Evolutionary conservation across 257 asterid genomes (phyloP).

Genomic region (Jasminum sambac): DNA sequence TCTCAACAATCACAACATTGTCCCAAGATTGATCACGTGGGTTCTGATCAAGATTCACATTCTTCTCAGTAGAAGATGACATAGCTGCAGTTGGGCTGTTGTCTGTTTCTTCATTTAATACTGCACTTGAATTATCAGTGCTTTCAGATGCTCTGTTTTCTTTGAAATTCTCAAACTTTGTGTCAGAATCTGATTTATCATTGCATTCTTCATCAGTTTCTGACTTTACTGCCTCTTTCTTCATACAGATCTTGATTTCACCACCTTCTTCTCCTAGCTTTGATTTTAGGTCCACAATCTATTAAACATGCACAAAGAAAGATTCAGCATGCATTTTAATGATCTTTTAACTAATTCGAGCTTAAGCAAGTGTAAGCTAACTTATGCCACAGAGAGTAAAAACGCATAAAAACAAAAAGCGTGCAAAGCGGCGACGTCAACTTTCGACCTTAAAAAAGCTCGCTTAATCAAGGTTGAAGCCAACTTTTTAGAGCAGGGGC

Average conservation of each 20-base stretch:
- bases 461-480: no score
- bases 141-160: conserved; percentile 59
- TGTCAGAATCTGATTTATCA: conserved; percentile 22
- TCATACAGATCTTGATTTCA: conserved; percentile 40
- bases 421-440: no score
- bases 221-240: conserved; percentile 52
- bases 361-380: no score
- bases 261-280: conserved; percentile 47
- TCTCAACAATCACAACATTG: conserved; percentile 8
- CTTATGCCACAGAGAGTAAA: no score
- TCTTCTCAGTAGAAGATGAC: conserved; percentile 42
- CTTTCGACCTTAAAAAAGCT: no score
- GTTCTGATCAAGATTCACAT: conserved; percentile 29
- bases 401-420: no score
- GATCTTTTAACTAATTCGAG: no score
- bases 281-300: conserved; percentile 67
- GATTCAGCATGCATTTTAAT: not conserved
- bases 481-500: no score
- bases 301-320: not conserved
- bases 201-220: conserved; percentile 43
- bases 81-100: conserved; percentile 50
- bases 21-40: conserved; percentile 36
- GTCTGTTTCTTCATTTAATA: conserved; percentile 60
- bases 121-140: conserved; percentile 68
- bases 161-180: conserved; percentile 39